Evolutionary conservation across 805 yeast genomes (phyloP).

Genomic region (Ogataea zsoltii): DNA sequence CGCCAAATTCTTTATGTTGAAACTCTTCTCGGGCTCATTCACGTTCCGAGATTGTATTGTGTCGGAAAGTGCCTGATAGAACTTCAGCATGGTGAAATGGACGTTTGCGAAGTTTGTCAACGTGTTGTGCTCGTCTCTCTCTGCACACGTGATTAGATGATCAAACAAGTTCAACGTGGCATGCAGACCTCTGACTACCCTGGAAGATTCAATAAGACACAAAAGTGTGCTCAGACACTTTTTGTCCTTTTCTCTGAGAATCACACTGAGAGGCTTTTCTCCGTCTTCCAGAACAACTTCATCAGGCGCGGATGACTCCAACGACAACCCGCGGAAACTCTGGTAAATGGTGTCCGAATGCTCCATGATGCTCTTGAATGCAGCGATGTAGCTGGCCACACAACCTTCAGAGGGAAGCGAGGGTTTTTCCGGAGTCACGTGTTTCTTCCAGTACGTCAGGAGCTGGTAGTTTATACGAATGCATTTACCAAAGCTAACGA

Average conservation of each 20-base stretch:
- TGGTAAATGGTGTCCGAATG: neutral
- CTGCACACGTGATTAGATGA: neutral
- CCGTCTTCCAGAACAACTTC: neutral
- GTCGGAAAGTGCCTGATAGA: constrained; percentile 3
- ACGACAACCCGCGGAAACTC: neutral
- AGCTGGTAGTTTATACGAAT: neutral
- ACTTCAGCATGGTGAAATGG: constrained; percentile 1
- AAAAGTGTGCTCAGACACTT: neutral
- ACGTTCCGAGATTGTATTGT: neutral
- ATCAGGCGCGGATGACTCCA: neutral
- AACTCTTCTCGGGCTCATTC: neutral
- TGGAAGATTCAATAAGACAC: neutral
- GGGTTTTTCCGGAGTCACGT: neutral
- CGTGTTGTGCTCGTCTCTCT: neutral
- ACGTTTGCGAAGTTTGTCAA: neutral
- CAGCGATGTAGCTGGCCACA: neutral
- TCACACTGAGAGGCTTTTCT: too few relatives aligned
- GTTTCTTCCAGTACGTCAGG: neutral
- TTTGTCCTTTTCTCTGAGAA: neutral
- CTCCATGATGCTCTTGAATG: neutral
- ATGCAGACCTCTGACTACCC: neutral
- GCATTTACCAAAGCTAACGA: neutral
- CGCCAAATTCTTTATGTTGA: neutral
- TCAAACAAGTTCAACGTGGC: neutral
- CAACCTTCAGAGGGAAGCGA: neutral